Conservation (phyloP, 1,284 basidiomycete genomes). For the Xerocomus nothofagi region DNA sequence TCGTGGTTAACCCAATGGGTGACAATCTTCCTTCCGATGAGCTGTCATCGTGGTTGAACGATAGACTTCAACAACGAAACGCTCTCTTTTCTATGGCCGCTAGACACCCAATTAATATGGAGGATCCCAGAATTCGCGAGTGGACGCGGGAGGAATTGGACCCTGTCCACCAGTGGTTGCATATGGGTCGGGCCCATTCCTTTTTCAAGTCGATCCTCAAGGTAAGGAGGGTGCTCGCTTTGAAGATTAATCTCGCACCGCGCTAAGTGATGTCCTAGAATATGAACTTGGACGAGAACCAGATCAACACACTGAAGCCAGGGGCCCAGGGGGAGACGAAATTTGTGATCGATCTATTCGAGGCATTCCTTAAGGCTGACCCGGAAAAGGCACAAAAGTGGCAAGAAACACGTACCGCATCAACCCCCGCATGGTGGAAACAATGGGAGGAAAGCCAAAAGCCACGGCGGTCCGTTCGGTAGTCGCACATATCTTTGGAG, state of each 20-base stretch:
- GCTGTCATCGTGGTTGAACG: conserved; percentile 31
- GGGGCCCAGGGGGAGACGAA: conserved; percentile 18
- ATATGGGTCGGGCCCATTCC: conserved; percentile 19
- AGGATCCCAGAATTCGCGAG: conserved; percentile 40
- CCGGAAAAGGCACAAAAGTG: conserved; percentile 22
- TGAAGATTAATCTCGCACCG: neutral
- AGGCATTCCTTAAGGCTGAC: conserved; percentile 31
- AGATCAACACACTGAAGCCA: conserved; percentile 13
- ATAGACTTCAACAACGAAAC: conserved; percentile 29
- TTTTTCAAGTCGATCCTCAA: conserved; percentile 30
- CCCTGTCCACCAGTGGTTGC: conserved; percentile 27
- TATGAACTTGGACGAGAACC: conserved; percentile 18
- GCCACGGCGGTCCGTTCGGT: conserved; percentile 9
- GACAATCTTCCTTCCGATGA: conserved; percentile 19
- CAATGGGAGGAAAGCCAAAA: conserved; percentile 31
- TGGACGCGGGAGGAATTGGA: conserved; percentile 35
- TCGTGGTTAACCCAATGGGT: conserved; percentile 20
- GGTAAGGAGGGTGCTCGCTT: conserved; percentile 10
- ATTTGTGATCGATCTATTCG: conserved; percentile 20
- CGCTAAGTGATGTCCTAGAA: conserved; percentile 19
- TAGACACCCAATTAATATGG: conserved; percentile 31
- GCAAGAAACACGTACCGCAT: conserved; percentile 25
- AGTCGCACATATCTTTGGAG: neutral
- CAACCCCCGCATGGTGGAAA: conserved; percentile 31
- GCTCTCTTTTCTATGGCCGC: conserved; percentile 14